Conservation (phyloP, 495 filamentous ascomycete genomes). For the Cenococcum geophilum region DNA sequence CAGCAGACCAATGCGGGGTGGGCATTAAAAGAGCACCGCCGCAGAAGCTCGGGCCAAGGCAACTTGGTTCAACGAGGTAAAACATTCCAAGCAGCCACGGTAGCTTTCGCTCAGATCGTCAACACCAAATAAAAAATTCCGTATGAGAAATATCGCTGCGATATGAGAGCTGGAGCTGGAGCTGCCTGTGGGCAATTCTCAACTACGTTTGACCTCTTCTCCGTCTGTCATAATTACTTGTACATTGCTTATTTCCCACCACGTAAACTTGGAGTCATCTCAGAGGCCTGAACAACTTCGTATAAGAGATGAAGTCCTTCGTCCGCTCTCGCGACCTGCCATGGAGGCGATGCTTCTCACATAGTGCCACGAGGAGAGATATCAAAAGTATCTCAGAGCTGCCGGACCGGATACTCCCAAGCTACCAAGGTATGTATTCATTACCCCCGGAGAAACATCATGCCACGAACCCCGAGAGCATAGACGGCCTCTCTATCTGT, state of each 20-base stretch:
- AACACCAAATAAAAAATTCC: background rate
- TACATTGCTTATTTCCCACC: background rate
- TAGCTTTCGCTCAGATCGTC: background rate
- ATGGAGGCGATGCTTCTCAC: slow-evolving; percentile 43
- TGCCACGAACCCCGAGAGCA: too few relatives aligned
- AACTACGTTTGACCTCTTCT: background rate
- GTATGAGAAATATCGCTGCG: background rate
- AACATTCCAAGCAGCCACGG: too few relatives aligned
- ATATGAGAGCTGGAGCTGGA: background rate
- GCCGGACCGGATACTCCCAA: slow-evolving; percentile 51
- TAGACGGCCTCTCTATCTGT: too few relatives aligned
- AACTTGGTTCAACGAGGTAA: background rate
- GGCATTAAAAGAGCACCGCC: background rate
- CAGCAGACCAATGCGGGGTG: background rate
- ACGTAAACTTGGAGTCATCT: background rate
- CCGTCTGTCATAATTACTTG: background rate
- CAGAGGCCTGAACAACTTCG: background rate
- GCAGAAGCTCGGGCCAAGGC: background rate
- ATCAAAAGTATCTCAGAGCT: slow-evolving; percentile 49
- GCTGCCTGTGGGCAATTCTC: background rate
- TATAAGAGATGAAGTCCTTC: slow-evolving; percentile 14
- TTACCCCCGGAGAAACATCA: too few relatives aligned
- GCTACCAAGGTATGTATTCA: slow-evolving; percentile 37
- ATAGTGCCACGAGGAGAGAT: slow-evolving; percentile 38
- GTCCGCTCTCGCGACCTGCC: slow-evolving; percentile 18